phyloP scores from a whole-genome alignment of 371 early-diverging fungal genomes.

The Dinochytrium kinnereticum region DNA sequence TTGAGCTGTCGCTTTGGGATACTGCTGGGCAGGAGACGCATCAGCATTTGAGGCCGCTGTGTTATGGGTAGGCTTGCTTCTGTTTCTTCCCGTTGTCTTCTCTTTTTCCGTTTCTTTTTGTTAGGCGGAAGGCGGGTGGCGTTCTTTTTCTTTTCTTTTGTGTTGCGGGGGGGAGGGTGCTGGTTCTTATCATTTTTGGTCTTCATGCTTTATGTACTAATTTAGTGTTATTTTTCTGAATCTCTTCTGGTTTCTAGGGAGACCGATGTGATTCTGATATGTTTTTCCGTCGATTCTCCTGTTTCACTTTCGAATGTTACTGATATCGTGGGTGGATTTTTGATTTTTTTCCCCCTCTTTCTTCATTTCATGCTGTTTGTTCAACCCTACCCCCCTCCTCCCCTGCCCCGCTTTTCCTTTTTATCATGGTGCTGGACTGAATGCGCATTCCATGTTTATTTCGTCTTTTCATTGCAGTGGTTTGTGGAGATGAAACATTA shows the following conservation, averaged over 20 bases:
- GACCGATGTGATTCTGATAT: conserved; percentile 94
- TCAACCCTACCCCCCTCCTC: too few relatives aligned
- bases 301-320: conserved; percentile 93
- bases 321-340: conserved; percentile 41
- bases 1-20: conserved; percentile 64
- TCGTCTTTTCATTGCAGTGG: conserved; percentile 74
- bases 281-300: conserved; percentile 72
- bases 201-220: too few relatives aligned
- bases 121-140: too few relatives aligned
- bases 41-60: conserved; percentile 13
- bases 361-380: too few relatives aligned
- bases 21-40: conserved; percentile 93
- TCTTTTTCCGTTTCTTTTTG: not conserved
- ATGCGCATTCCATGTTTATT: too few relatives aligned
- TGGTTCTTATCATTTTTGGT: too few relatives aligned
- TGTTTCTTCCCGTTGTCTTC: not conserved
- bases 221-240: not conserved
- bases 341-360: not conserved
- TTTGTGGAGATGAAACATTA: conserved; percentile 92
- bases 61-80: conserved; percentile 7
- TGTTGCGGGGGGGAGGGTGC: too few relatives aligned
- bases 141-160: too few relatives aligned
- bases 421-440: too few relatives aligned
- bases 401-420: too few relatives aligned
- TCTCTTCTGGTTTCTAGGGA: conserved; percentile 61